phyloP scores from a whole-genome alignment of 208 protist species.

The Naegleria gruberi region DNA sequence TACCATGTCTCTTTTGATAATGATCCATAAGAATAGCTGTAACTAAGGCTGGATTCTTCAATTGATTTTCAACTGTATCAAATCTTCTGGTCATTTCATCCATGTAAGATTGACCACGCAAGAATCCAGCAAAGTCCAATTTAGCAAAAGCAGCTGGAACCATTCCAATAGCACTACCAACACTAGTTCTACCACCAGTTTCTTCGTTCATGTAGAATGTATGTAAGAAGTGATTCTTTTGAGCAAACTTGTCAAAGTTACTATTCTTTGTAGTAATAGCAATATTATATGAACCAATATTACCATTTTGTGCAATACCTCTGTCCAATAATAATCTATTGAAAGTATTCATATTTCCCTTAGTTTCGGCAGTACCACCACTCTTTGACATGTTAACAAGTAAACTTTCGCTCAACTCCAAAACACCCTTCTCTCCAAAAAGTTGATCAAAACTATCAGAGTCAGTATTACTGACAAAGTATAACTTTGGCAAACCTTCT shows the following conservation, averaged over 20 bases:
- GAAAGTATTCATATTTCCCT: conserved; percentile 34
- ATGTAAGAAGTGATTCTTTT: conserved; percentile 8
- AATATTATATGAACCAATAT: conserved; percentile 6
- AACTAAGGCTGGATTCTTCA: conserved; percentile 35
- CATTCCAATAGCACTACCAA: conserved; percentile 39
- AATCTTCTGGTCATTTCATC: conserved; percentile 33
- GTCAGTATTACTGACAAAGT: conserved; percentile 39
- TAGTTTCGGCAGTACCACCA: conserved; percentile 42
- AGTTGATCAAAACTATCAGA: conserved; percentile 28
- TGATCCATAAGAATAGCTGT: conserved; percentile 30
- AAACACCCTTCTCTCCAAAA: background rate
- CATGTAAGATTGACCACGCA: conserved; percentile 40
- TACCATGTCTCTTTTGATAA: conserved; percentile 12
- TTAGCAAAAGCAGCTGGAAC: conserved; percentile 45
- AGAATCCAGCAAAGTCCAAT: conserved; percentile 38
- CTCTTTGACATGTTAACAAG: conserved; percentile 41
- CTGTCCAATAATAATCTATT: background rate
- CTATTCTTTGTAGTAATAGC: conserved; percentile 35
- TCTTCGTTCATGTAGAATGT: conserved; percentile 36
- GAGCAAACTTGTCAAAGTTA: conserved; percentile 32
- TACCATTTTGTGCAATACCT: background rate
- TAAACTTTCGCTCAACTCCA: background rate
- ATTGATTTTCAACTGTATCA: background rate
- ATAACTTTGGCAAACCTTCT: background rate
- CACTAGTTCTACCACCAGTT: conserved; percentile 39